Percentiles rank a stretch among this genome's conserved stretches.
Evolutionary conservation across 1,139 yeast genomes (phyloP).

Genomic region (Spencermartinsiella ligniputridi): DNA sequence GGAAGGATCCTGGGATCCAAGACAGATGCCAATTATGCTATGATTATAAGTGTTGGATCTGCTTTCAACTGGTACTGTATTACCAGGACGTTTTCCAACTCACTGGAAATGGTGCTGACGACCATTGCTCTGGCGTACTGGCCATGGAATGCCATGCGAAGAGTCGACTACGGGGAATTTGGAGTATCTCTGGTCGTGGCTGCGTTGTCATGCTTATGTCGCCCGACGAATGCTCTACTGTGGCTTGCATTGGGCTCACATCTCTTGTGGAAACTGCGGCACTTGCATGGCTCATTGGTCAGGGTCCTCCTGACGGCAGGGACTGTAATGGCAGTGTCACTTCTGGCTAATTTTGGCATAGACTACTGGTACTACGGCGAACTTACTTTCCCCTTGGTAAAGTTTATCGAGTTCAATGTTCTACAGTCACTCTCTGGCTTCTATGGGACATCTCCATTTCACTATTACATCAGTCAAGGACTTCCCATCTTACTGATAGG

Average conservation of each 20-base stretch:
- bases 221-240: constrained; percentile 79
- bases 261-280: constrained; percentile 24
- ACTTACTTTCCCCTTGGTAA: constrained; percentile 57
- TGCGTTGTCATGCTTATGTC: constrained; percentile 41
- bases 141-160: constrained; percentile 49
- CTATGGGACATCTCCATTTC: constrained; percentile 84
- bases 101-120: constrained; percentile 71
- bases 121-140: constrained; percentile 66
- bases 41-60: constrained; percentile 56
- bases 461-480: constrained; percentile 79
- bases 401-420: constrained; percentile 73
- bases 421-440: constrained; percentile 68
- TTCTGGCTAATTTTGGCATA: constrained; percentile 33
- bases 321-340: constrained; percentile 18
- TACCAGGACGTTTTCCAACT: constrained; percentile 83
- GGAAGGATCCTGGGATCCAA: constrained; percentile 27
- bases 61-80: constrained; percentile 80
- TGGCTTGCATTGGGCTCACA: constrained; percentile 62
- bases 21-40: constrained; percentile 38
- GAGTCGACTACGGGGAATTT: constrained; percentile 13
- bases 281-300: neutral
- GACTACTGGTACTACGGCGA: constrained; percentile 61
- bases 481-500: constrained; percentile 70
- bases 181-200: constrained; percentile 25
- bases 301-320: constrained; percentile 2